A percentile compares a stretch with the other conserved stretches of the same genome.
phyloP scores from a whole-genome alignment of 768 basidiomycete species.

The Holtermannia corniformis region DNA sequence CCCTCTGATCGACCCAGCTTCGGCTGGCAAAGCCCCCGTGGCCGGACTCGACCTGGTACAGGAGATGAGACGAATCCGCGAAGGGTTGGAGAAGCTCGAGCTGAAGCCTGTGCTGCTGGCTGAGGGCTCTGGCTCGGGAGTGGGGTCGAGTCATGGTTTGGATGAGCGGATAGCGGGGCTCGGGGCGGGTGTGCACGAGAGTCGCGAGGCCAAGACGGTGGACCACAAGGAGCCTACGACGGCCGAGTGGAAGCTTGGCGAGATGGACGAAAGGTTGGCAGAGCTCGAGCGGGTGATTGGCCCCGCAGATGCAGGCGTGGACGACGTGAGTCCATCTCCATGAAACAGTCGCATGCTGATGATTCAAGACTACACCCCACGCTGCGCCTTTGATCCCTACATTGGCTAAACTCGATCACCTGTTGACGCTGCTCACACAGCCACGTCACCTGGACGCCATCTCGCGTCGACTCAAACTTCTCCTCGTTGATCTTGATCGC shows the following conservation, averaged over 20 bases:
- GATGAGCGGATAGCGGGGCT: slow-evolving; percentile 11
- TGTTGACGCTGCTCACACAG: slow-evolving; percentile 80
- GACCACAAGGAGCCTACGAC: slow-evolving; percentile 1
- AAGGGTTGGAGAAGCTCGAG: slow-evolving; percentile 17
- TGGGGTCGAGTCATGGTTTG: background rate
- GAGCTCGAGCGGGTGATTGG: slow-evolving; percentile 76
- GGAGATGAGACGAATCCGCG: slow-evolving; percentile 13
- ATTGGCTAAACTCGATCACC: slow-evolving; percentile 69
- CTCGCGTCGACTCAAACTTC: slow-evolving; percentile 81
- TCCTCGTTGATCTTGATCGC: slow-evolving; percentile 86
- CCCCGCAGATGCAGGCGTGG: slow-evolving; percentile 63
- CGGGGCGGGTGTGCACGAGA: slow-evolving; percentile 2
- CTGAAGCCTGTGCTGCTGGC: background rate
- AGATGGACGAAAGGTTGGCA: slow-evolving; percentile 74
- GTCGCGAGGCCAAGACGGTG: slow-evolving; percentile 7
- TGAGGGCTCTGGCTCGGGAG: background rate
- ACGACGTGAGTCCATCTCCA: slow-evolving; percentile 56
- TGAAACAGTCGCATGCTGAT: slow-evolving; percentile 3
- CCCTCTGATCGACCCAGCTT: background rate
- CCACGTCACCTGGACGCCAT: slow-evolving; percentile 93
- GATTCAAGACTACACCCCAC: slow-evolving; percentile 54
- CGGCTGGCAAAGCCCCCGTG: slow-evolving; percentile 49
- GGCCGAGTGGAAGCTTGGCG: slow-evolving; percentile 50
- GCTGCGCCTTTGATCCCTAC: slow-evolving; percentile 56
- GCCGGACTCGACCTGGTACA: slow-evolving; percentile 41